These are phyloP conservation scores for Coemansia sp. DNA, from an alignment of 192 early-diverging fungal genomes.

Conservation along the genomic window DNA sequence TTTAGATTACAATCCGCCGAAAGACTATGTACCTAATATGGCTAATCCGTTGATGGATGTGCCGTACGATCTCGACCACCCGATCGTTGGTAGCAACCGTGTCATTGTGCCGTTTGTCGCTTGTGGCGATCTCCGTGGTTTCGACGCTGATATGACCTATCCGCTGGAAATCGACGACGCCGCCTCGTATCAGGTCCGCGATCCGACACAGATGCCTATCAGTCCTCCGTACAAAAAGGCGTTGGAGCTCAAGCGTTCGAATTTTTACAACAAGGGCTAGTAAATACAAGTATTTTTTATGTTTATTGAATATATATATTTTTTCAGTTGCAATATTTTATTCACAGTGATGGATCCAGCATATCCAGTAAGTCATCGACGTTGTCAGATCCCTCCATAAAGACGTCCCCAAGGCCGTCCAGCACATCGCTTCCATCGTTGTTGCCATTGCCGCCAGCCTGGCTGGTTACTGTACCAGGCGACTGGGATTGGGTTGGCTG, in stretches of 20 bases:
- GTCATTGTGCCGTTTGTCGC: slow-evolving; percentile 86
- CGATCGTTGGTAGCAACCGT: slow-evolving; percentile 69
- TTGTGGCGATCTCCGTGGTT: slow-evolving; percentile 87
- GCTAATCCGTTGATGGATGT: slow-evolving; percentile 84
- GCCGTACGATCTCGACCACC: slow-evolving; percentile 67
- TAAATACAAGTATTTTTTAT: neutral
- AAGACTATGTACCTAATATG: slow-evolving; percentile 86
- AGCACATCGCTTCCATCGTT: slow-evolving; percentile 11
- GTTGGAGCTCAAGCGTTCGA: slow-evolving; percentile 71
- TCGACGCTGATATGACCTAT: slow-evolving; percentile 89
- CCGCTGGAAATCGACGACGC: slow-evolving; percentile 57
- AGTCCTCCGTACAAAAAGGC: slow-evolving; percentile 86
- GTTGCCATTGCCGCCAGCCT: neutral
- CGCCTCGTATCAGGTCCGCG: slow-evolving; percentile 54
- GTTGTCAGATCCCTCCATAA: slow-evolving; percentile 5
- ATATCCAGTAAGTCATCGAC: slow-evolving; percentile 16
- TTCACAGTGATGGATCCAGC: slow-evolving; percentile 13
- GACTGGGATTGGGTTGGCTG: no score
- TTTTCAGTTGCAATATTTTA: no score
- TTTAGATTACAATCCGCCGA: slow-evolving; percentile 83
- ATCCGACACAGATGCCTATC: slow-evolving; percentile 84
- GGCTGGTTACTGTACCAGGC: no score
- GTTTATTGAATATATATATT: slow-evolving; percentile 9
- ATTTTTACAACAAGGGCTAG: slow-evolving; percentile 64
- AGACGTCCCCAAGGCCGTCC: neutral